A percentile compares a stretch with the other conserved stretches of the same genome.
Conservation (phyloP, 768 basidiomycete species). For the Piloderma croceum region DNA sequence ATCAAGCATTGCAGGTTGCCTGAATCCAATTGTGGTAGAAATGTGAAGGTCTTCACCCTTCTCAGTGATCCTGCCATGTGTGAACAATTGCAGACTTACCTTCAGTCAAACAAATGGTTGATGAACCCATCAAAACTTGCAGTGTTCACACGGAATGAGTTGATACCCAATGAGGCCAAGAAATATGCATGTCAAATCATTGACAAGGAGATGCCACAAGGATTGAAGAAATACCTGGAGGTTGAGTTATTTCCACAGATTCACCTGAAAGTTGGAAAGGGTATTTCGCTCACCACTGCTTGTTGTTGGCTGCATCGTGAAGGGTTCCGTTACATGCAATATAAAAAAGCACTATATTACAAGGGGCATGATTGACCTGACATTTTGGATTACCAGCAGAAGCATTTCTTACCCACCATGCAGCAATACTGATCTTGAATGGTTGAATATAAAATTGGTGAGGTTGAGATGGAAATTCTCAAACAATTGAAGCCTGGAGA, state of each 20-base stretch:
- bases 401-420: constrained; percentile 27
- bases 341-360: constrained; percentile 31
- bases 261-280: constrained; percentile 21
- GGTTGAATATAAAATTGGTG: constrained; percentile 16
- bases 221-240: constrained; percentile 10
- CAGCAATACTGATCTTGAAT: constrained; percentile 10
- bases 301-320: constrained; percentile 10
- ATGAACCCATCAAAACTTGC: constrained; percentile 11
- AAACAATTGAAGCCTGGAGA: constrained; percentile 6
- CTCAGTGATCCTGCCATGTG: constrained; percentile 11
- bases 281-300: constrained; percentile 14
- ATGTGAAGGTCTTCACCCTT: constrained; percentile 11
- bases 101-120: constrained; percentile 16
- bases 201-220: constrained; percentile 11
- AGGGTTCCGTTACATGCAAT: constrained; percentile 18
- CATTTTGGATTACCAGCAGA: constrained; percentile 28
- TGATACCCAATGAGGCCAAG: constrained; percentile 7
- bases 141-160: constrained; percentile 7
- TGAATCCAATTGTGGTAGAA: constrained; percentile 9
- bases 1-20: constrained; percentile 8
- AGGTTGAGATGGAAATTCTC: constrained; percentile 12
- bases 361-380: constrained; percentile 34
- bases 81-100: constrained; percentile 8
- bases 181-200: constrained; percentile 5
- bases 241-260: constrained; percentile 27